phyloP scores from a whole-genome alignment of 495 filamentous ascomycete species.

The Xylaria curta region DNA sequence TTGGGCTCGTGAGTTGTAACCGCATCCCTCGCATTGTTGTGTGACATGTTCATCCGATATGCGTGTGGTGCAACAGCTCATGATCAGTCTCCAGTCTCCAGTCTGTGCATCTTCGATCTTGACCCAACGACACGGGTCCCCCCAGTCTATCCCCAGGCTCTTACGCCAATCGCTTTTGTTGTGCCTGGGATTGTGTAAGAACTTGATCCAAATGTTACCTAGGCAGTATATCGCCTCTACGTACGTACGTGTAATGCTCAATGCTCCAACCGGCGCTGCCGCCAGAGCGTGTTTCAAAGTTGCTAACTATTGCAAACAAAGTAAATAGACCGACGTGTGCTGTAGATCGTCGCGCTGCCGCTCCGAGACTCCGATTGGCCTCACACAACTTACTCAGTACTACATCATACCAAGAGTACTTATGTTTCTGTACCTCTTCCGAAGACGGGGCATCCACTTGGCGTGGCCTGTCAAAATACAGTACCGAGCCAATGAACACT shows the following conservation, averaged over 20 bases:
- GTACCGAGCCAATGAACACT: not conserved
- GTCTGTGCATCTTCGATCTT: conserved; percentile 23
- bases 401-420: not conserved
- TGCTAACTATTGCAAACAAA: conserved; percentile 7
- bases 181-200: not conserved
- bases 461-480: not conserved
- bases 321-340: conserved; percentile 17
- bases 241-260: not conserved
- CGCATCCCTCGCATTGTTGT: not conserved
- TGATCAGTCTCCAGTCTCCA: not conserved
- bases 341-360: conserved; percentile 15
- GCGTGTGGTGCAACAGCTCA: not conserved
- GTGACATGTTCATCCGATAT: conserved; percentile 9
- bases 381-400: not conserved
- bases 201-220: not conserved
- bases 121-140: conserved; percentile 19
- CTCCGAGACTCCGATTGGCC: conserved; percentile 20
- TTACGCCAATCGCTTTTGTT: conserved; percentile 8
- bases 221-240: not conserved
- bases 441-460: not conserved
- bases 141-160: conserved; percentile 1
- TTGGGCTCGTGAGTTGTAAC: not conserved
- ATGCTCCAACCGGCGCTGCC: conserved; percentile 1
- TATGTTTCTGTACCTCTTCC: not conserved
- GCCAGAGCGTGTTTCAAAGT: conserved; percentile 16